Conservation (phyloP, 148 eudicot genomes). For the Rhododendron kiyosumense region DNA sequence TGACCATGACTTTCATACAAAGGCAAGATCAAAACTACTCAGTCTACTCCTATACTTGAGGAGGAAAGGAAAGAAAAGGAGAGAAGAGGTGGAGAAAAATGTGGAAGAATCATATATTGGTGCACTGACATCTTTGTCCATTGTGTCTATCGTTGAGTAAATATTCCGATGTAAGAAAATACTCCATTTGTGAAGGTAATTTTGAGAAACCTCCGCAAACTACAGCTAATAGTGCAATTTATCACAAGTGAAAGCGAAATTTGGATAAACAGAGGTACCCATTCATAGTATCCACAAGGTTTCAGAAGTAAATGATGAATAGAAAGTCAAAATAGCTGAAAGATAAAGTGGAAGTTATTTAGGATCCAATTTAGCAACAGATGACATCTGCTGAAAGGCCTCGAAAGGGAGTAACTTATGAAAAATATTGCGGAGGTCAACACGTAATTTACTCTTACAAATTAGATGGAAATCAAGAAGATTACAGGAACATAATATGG, state of each 20-base stretch:
- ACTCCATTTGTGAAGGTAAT: background rate
- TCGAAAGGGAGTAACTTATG: slow-evolving; percentile 41
- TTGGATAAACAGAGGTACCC: background rate
- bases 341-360: slow-evolving; percentile 60
- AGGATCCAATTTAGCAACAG: slow-evolving; percentile 24
- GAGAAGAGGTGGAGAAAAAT: background rate
- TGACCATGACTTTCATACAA: background rate
- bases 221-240: background rate
- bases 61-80: background rate
- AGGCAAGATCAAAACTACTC: background rate
- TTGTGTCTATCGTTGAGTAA: background rate
- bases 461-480: background rate
- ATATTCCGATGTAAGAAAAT: background rate
- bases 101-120: background rate
- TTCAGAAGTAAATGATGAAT: slow-evolving; percentile 77
- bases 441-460: too few relatives aligned
- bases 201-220: background rate
- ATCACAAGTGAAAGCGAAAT: background rate
- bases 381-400: slow-evolving; percentile 44
- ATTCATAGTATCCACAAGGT: slow-evolving; percentile 2
- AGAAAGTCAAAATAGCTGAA: slow-evolving; percentile 44
- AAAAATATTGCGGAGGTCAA: background rate
- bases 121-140: background rate
- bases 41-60: too few relatives aligned
- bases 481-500: background rate